Evolutionary conservation across 306 rosid genomes (phyloP), one percentile per base, ranked within the genome.

Genomic region (Prosopis cineraria): DNA sequence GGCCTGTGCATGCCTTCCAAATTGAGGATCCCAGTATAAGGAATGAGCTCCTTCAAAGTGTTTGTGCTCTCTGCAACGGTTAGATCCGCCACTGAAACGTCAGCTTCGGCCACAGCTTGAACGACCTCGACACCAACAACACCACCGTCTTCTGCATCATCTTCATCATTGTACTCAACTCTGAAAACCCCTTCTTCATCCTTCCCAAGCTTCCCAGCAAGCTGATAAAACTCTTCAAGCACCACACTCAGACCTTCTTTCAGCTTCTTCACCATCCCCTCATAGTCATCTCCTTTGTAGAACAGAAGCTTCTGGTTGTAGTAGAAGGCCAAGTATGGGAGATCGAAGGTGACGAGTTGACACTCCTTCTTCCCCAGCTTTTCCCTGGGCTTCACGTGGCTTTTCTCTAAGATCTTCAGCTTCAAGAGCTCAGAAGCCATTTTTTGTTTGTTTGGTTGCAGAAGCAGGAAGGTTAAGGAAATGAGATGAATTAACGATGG

Each of bases 311-410:
- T 95, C 59, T 95, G 99, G 90, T 95, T 95, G 86, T 95, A 95
- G 89, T 91, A 95, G 47, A 95, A 95, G 13, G 99, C 99, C 12
- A 95, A 60, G 64, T 95, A 95, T 1, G 99, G 99, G 11, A 93
- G 90, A 62, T 95, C 99, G 80, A 93, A 95, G 25, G 99, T 92
- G n/a, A 88, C 81, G 33, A 95, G 53, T n/a, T 88, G 98, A 10
- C 74, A 95, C 74, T 90, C 87, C 39, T 90, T 89, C 55, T n/a
- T 91, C 1, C 98, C 98, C 3, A 95, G 58, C 20, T 87, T 84
- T 72, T 84, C 85, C 39, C 27, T 79, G 6, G 98, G 94, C 41
- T 84, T 88, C 75, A 94, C 90, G 70, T 88, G 91, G 78, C 69
- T 70, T 72, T 88, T 88, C 43, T 53, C 44, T 1, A 81, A 88